Evolutionary conservation across 2,329 filamentous ascomycete genomes (phyloP), one percentile per base, ranked within the genome.

Genomic region (Mariannaea elegans): DNA sequence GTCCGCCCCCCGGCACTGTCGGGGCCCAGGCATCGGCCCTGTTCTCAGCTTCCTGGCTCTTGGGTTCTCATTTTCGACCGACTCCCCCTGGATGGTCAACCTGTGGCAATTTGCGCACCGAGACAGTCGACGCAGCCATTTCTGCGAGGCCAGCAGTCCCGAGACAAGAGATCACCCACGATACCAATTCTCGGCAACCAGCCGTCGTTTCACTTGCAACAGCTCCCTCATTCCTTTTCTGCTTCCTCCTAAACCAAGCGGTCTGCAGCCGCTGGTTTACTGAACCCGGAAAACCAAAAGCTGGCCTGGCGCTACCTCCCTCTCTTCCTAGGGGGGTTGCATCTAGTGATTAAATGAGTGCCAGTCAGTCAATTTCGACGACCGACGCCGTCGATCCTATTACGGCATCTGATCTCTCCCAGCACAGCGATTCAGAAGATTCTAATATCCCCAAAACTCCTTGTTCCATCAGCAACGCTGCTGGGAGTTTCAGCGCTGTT

Each of bases 291-390:
- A 23, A 23, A 38, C 23, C 23, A 41, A 41, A 41, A 47, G 9
- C 42, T 32, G 34, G 48, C 31, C 18, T 49, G 36, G 49, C 27
- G 42, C 44, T 53, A 14, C 55, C 32, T 65, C 54, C 62, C 59
- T 66, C 63, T 41, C 44, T 56, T 55, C 58, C 54, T 32, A 36
- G 52, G 60, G 65, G 62, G 38, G 62, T 59, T 53, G 61, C 65
- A 63, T 54, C 60, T 51, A 62, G 62, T 62, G 49, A 70, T 61
- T 66, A 68, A 63, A 70, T 70, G 67, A 67, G 54, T 62, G 24
- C 65, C 65, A 54, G 51, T 56, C 46, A 64, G 56, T 59, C 54
- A 57, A 60, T 41, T 56, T 39, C 67, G 67, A 67, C 67, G 67
- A 63, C 67, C 19, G 54, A 53, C 49, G 65, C 65, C 64, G 67